These are phyloP conservation scores for Fusarium aywerte DNA, from an alignment of 2,329 filamentous ascomycete genomes.

Conservation along the genomic window DNA sequence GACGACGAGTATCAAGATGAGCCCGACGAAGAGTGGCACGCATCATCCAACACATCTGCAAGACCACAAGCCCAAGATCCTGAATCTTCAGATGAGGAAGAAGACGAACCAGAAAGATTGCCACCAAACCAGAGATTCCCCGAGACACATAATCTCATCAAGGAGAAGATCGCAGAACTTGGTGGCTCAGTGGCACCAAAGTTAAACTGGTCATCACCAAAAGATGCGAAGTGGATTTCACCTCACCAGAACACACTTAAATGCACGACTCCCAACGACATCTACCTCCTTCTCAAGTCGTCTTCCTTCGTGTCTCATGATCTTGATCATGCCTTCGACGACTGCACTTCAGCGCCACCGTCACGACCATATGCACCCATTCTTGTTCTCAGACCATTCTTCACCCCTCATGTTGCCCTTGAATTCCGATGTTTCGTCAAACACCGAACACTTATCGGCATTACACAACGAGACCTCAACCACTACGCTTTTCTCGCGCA, in stretches of 20 bases:
- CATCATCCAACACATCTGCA: constrained; percentile 46
- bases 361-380: constrained; percentile 72
- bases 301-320: constrained; percentile 96
- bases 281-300: constrained; percentile 93
- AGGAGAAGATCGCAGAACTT: constrained; percentile 79
- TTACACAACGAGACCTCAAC: constrained; percentile 90
- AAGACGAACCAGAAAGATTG: constrained; percentile 53
- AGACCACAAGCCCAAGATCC: constrained; percentile 55
- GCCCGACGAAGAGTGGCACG: constrained; percentile 64
- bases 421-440: constrained; percentile 98
- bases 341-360: constrained; percentile 58
- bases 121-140: constrained; percentile 70
- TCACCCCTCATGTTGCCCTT: constrained; percentile 87
- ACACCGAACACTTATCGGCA: constrained; percentile 79
- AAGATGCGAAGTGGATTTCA: constrained; percentile 94
- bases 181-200: constrained; percentile 91
- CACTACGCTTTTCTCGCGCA: constrained; percentile 82
- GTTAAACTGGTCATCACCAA: constrained; percentile 96
- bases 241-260: constrained; percentile 88
- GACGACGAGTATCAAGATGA: constrained; percentile 67
- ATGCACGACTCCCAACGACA: constrained; percentile 86
- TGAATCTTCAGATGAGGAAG: constrained; percentile 59
- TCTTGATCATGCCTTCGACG: constrained; percentile 91
- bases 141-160: constrained; percentile 81
- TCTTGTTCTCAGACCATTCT: constrained; percentile 87